Base-by-base conservation (phyloP, 768 basidiomycete species). In the Kwoniella shandongensis region DNA sequence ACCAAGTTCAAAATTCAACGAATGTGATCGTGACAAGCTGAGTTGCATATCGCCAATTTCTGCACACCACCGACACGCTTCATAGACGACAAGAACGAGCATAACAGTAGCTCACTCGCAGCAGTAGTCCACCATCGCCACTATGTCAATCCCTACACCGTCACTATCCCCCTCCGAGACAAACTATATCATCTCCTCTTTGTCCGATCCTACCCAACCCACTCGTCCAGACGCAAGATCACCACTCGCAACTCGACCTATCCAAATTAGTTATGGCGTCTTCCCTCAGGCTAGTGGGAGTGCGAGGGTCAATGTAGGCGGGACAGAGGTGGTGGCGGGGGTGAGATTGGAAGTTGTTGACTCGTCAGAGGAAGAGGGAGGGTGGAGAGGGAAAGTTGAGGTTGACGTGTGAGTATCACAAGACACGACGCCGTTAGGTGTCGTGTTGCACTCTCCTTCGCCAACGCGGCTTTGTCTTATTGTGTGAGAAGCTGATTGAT, bases 391-490 rank as follows among this genome's bases (percentile, higher is more conserved):
- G 17, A 64, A 51, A 27, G 70, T 76, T 17, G 73, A 74, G 26
- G 75, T 76, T 35, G 75, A 76, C 58, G 69, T 76, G 75, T 76
- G 51, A 65, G 75, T 61, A 44, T 18, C n/a, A n/a, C n/a, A n/a
- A n/a, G n/a, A n/a, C n/a, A n/a, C n/a, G n/a, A n/a, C n/a, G n/a
- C n/a, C n/a, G n/a, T n/a, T n/a, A n/a, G n/a, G n/a, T n/a, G n/a
- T n/a, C n/a, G n/a, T 13, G 23, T 17, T 18, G 48, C 10, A 26
- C 12, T 22, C 3, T 17, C 1, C 1, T 17, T 22, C 26, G 2
- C 40, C 3, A 1, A 17, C 40, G 51, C 2, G 4, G 23, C 17
- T 39, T 12, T 23, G 4, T 44, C 22, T 44, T 20, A 10, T 11
- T 12, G 11, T 12, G 12, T 51, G 18, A 35, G n/a, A n/a, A n/a